A percentile compares a stretch with the other conserved stretches of the same genome.
These are phyloP conservation scores for Calonectria pseudoturangicola DNA, from an alignment of 2,329 filamentous ascomycete genomes.

Conservation along the genomic window DNA sequence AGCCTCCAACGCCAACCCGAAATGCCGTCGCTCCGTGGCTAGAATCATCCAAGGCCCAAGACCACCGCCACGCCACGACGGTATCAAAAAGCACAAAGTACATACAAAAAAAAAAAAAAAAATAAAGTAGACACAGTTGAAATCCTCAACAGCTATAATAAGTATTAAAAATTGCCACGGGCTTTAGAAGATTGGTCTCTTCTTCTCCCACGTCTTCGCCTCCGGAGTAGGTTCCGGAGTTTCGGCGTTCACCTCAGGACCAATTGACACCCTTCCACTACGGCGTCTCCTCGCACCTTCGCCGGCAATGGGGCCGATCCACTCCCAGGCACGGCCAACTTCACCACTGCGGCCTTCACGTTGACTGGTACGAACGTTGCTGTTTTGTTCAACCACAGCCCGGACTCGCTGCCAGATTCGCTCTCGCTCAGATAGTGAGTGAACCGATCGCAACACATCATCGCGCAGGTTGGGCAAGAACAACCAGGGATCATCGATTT, in stretches of 20 bases:
- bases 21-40: slow-evolving; percentile 39
- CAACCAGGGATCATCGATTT: slow-evolving; percentile 84
- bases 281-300: slow-evolving; percentile 67
- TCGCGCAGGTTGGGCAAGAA: slow-evolving; percentile 93
- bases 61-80: slow-evolving; percentile 27
- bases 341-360: slow-evolving; percentile 80
- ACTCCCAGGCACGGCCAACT: slow-evolving; percentile 81
- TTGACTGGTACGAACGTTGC: slow-evolving; percentile 88
- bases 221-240: slow-evolving; percentile 54
- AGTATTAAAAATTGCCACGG: slow-evolving; percentile 29
- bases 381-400: slow-evolving; percentile 92
- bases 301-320: slow-evolving; percentile 76
- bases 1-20: slow-evolving; percentile 50
- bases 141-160: slow-evolving; percentile 30
- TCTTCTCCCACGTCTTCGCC: slow-evolving; percentile 64
- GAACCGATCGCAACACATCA: slow-evolving; percentile 89
- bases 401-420: slow-evolving; percentile 89
- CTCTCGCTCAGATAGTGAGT: slow-evolving; percentile 84
- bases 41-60: slow-evolving; percentile 44
- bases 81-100: slow-evolving; percentile 33
- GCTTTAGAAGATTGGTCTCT: slow-evolving; percentile 64
- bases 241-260: slow-evolving; percentile 62
- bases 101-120: slow-evolving; percentile 41
- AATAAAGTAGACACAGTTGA: slow-evolving; percentile 24
- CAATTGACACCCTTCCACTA: slow-evolving; percentile 71